Evolutionary conservation across 345 rosid genomes (phyloP), one percentile per base, ranked within the genome.

Genomic region (Salix exigua): DNA sequence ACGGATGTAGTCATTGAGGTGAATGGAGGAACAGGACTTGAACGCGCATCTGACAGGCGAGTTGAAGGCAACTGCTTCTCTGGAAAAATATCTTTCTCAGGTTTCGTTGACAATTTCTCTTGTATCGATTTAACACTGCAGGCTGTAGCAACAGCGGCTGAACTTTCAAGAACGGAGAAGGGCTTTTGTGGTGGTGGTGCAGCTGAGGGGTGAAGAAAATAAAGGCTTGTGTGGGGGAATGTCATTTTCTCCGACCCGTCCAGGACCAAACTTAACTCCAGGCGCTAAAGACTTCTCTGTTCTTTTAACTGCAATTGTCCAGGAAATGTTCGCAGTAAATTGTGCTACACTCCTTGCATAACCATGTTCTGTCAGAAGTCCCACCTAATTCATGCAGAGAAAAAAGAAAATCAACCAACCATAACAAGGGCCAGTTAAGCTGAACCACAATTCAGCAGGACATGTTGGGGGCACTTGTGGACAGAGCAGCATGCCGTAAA

Each of bases 261-360:
- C 97, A 2, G 82, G 98, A 26, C 98, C 97, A 86, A 86, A 94
- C 74, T 83, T 80, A 18, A 78, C 74, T 48, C 88, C 97, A 17
- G 80, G 75, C 1, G 95, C 91, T 81, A 94, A 81, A 76, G 87
- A 78, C 81, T 70, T 86, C 66, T 87, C 88, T 71, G 90, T 90
- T 60, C 46, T 77, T 6, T 78, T 88, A 7, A 93, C 89, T 77
- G 94, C 97, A 72, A 88, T 66, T 79, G 81, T 84, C 98, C 98
- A 94, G 73, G 86, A 93, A 76, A 96, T 90, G 81, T 83, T 85
- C 1, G 96, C 89, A 70, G 98, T 97, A 75, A 87, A 96, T 69
- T 92, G 93, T 78, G 97, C 92, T 69, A 96, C 77, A 82, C 99
- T 96, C 83, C 92, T 88, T 18, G 97, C 91, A 72, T 96, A 96